These are phyloP conservation scores for Jatropha multifida DNA, from an alignment of 441 rosid genomes.

Conservation along the genomic window DNA sequence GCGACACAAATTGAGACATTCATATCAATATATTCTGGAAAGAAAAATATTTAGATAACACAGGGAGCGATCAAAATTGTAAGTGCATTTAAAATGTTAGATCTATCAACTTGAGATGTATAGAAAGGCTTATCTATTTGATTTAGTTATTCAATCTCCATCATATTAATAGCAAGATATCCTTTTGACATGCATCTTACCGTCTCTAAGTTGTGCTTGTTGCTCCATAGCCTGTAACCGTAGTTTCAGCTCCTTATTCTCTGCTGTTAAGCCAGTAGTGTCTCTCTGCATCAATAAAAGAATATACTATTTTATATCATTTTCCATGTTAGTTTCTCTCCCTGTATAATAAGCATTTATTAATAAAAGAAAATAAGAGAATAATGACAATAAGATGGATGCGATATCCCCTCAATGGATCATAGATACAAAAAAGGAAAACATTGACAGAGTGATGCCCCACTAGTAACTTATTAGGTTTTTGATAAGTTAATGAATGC, in stretches of 20 bases:
- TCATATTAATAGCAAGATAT: constrained; percentile 1
- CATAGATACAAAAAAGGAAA: background rate
- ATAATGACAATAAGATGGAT: constrained; percentile 1
- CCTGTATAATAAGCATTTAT: background rate
- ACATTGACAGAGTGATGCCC: background rate
- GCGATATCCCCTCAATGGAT: background rate
- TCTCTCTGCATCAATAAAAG: constrained; percentile 59
- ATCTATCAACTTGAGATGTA: background rate
- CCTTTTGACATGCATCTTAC: constrained; percentile 27
- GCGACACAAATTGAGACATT: background rate
- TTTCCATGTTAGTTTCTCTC: background rate
- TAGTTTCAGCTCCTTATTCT: constrained; percentile 90
- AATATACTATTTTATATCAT: background rate
- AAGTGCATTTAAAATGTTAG: background rate
- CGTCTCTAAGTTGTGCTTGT: constrained; percentile 84
- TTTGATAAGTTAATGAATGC: too few species aligned
- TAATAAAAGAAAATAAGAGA: background rate
- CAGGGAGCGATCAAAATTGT: background rate
- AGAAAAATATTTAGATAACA: background rate
- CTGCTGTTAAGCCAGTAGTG: constrained; percentile 67
- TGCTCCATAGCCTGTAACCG: constrained; percentile 94
- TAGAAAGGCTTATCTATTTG: constrained; percentile 4
- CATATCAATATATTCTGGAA: background rate
- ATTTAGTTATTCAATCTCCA: background rate
- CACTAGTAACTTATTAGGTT: background rate